Percentiles rank a stretch among this genome's conserved stretches.
Evolutionary conservation across 306 rosid genomes (phyloP).

Genomic region (Sicyos baderoa): DNA sequence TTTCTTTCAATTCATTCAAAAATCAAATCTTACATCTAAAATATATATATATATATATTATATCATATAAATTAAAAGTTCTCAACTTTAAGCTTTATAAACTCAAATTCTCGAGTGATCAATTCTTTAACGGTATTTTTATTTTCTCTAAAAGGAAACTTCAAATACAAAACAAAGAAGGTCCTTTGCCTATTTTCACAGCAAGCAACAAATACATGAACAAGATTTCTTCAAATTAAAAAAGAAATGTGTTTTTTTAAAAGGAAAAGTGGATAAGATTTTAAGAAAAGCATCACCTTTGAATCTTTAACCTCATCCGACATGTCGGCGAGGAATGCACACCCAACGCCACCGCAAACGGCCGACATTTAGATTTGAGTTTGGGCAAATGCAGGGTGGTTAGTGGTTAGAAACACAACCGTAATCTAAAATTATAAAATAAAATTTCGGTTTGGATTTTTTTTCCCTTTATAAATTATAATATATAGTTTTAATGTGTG

Average conservation of each 20-base stretch:
- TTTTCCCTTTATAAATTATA: neutral
- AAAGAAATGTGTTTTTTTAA: too few species aligned
- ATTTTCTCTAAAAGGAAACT: neutral
- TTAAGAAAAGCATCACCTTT: constrained; percentile 4
- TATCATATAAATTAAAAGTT: too few species aligned
- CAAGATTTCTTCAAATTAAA: neutral
- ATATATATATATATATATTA: too few species aligned
- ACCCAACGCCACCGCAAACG: constrained; percentile 6
- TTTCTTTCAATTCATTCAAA: too few species aligned
- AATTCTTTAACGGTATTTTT: neutral
- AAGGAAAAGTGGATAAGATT: constrained; percentile 5
- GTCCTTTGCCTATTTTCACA: neutral
- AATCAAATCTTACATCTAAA: too few species aligned
- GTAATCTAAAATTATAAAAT: constrained; percentile 5
- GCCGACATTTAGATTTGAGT: constrained; percentile 10
- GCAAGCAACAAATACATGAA: neutral
- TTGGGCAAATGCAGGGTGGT: neutral
- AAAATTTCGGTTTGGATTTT: neutral
- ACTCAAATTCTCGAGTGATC: neutral
- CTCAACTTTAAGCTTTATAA: neutral
- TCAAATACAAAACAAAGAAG: neutral
- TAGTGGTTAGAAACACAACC: constrained; percentile 9
- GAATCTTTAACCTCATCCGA: constrained; percentile 11
- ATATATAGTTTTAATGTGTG: constrained; percentile 5
- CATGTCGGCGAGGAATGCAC: constrained; percentile 11